phyloP scores from a whole-genome alignment of 805 yeast species.

The Ogataea nakhonphanomensis region DNA sequence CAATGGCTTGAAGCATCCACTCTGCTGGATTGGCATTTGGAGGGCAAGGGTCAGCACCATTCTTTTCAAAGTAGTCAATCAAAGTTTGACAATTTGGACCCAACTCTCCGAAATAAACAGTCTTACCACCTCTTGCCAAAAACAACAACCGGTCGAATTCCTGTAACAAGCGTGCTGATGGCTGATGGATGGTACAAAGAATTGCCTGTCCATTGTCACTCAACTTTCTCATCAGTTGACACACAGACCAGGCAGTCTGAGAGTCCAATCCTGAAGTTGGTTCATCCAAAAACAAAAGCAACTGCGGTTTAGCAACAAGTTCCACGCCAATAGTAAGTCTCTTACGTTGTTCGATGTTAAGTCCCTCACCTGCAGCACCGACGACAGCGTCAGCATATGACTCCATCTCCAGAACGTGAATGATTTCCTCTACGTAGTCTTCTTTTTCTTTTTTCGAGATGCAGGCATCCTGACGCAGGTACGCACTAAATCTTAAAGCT shows the following conservation, averaged over 20 bases:
- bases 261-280: slow-evolving; percentile 60
- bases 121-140: slow-evolving; percentile 62
- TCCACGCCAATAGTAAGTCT: slow-evolving; percentile 52
- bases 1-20: slow-evolving; percentile 84
- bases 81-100: slow-evolving; percentile 51
- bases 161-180: slow-evolving; percentile 69
- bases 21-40: slow-evolving; percentile 72
- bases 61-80: slow-evolving; percentile 58
- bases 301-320: slow-evolving; percentile 48
- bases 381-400: slow-evolving; percentile 50
- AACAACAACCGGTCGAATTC: slow-evolving; percentile 72
- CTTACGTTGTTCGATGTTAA: slow-evolving; percentile 51
- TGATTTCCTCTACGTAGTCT: slow-evolving; percentile 47
- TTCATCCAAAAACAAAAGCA: slow-evolving; percentile 52
- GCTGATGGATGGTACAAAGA: slow-evolving; percentile 74
- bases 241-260: slow-evolving; percentile 54
- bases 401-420: slow-evolving; percentile 46
- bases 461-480: slow-evolving; percentile 39
- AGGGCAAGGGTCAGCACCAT: slow-evolving; percentile 67
- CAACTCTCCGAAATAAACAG: slow-evolving; percentile 69
- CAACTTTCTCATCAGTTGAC: slow-evolving; percentile 44
- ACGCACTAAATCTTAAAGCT: slow-evolving; percentile 46
- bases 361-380: slow-evolving; percentile 44
- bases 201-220: slow-evolving; percentile 50
- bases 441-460: slow-evolving; percentile 42